A percentile compares a stretch with the other conserved stretches of the same genome.
phyloP scores from a whole-genome alignment of 371 early-diverging fungal species.

The Fennellomyces sp. region DNA sequence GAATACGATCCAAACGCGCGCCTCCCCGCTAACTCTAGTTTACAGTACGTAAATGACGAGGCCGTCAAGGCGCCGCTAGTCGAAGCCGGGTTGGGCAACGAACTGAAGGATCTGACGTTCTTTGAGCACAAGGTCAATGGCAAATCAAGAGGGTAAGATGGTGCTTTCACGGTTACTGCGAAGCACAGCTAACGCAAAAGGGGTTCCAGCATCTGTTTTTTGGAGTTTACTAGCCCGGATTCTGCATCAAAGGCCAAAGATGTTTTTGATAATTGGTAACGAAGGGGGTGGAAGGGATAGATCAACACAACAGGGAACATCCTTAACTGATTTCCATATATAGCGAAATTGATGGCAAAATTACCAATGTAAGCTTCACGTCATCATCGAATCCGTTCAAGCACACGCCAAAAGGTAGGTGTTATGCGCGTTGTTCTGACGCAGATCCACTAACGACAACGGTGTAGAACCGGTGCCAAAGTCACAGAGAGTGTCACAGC shows the following conservation, averaged over 20 bases:
- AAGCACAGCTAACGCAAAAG: background rate
- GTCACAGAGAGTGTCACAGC: constrained; percentile 23
- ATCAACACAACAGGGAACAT: no score
- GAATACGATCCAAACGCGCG: background rate
- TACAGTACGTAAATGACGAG: constrained; percentile 60
- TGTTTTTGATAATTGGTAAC: constrained; percentile 46
- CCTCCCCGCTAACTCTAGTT: background rate
- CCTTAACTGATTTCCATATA: no score
- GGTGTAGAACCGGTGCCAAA: constrained; percentile 33
- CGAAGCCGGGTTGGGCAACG: constrained; percentile 39
- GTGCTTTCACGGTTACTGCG: background rate
- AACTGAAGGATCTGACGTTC: constrained; percentile 55
- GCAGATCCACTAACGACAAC: no score
- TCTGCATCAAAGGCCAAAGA: constrained; percentile 44
- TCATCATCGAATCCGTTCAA: constrained; percentile 48
- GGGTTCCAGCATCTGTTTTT: constrained; percentile 44
- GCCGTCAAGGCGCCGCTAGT: constrained; percentile 43
- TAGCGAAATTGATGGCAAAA: constrained; percentile 45
- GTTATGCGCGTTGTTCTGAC: no score
- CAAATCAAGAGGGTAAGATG: constrained; percentile 60
- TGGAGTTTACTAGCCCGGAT: constrained; percentile 47
- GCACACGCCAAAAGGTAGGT: constrained; percentile 52
- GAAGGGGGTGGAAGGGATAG: no score
- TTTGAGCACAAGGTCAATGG: constrained; percentile 69
- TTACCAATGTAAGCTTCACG: constrained; percentile 36